Evolutionary conservation across 23 red algal species (phyloP).

Genomic region (Gracilaria vermiculophylla): DNA sequence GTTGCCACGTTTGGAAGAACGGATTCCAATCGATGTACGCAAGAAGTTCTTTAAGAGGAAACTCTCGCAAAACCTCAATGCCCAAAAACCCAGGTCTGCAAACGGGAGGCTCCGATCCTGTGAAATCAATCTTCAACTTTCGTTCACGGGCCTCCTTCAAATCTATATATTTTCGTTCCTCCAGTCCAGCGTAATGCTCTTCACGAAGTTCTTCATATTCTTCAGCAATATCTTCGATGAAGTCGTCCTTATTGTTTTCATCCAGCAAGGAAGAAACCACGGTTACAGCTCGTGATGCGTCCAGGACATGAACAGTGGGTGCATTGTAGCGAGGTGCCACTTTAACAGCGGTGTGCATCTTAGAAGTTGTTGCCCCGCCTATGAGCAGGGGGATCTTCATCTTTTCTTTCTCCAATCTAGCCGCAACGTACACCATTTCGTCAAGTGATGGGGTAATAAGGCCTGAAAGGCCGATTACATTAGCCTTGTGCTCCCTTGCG

Average conservation of each 20-base stretch:
- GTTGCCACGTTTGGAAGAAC: conserved; percentile 91
- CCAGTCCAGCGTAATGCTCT: conserved; percentile 83
- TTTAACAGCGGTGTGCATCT: conserved; percentile 91
- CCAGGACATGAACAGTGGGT: conserved; percentile 73
- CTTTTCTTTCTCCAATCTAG: conserved; percentile 57
- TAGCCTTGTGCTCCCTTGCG: conserved; percentile 62
- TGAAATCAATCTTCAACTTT: conserved; percentile 68
- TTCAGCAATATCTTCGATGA: conserved; percentile 70
- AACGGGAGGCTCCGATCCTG: conserved; percentile 54
- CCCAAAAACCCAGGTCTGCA: conserved; percentile 38
- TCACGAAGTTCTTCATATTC: conserved; percentile 88
- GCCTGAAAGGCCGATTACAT: conserved; percentile 78
- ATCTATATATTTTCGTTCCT: conserved; percentile 76
- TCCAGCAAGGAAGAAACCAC: conserved; percentile 78
- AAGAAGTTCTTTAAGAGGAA: conserved; percentile 44
- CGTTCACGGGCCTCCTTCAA: conserved; percentile 51
- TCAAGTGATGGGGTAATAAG: conserved; percentile 82
- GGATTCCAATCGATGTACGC: conserved; percentile 85
- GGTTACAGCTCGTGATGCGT: conserved; percentile 76
- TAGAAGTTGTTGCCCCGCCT: conserved; percentile 75
- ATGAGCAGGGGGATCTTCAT: conserved; percentile 79
- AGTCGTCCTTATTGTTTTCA: conserved; percentile 67
- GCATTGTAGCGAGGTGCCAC: conserved; percentile 64
- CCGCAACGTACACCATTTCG: conserved; percentile 83
- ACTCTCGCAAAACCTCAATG: conserved; percentile 47